Evolutionary conservation across 805 yeast species (phyloP).

Genomic region (Barnettozyma botsteinii): DNA sequence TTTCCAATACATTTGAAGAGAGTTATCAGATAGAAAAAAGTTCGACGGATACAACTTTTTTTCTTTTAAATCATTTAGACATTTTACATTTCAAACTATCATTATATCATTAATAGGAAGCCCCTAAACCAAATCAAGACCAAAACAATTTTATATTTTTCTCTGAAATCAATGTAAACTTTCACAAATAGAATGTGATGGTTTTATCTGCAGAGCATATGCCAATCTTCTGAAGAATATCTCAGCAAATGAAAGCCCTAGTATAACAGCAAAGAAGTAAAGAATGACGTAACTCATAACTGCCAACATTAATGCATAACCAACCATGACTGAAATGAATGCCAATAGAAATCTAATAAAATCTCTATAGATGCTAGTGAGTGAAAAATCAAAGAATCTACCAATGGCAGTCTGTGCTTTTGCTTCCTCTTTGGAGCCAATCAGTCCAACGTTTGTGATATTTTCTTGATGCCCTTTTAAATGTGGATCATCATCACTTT

Average conservation of each 20-base stretch:
- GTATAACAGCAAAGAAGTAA: slow-evolving; percentile 67
- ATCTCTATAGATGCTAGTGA: slow-evolving; percentile 42
- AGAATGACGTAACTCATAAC: slow-evolving; percentile 65
- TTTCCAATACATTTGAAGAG: too few species aligned
- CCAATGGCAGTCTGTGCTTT: slow-evolving; percentile 20
- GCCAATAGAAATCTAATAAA: slow-evolving; percentile 48
- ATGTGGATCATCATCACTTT: slow-evolving; percentile 1
- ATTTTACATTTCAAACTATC: too few species aligned
- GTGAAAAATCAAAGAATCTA: slow-evolving; percentile 31
- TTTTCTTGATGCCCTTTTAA: too few species aligned
- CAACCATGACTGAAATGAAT: slow-evolving; percentile 58
- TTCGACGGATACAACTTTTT: too few species aligned
- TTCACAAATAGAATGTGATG: slow-evolving; percentile 3
- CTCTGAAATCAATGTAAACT: slow-evolving; percentile 9
- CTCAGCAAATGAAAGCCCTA: slow-evolving; percentile 68
- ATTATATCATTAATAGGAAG: too few species aligned
- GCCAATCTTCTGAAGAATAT: slow-evolving; percentile 59
- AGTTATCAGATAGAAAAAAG: too few species aligned
- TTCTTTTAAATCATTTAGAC: too few species aligned
- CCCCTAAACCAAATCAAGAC: too few species aligned
- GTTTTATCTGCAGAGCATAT: slow-evolving; percentile 8
- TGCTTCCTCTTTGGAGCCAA: not conserved
- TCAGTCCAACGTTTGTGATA: not conserved
- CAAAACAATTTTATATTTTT: too few species aligned
- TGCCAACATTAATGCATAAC: slow-evolving; percentile 71